A percentile compares a stretch with the other conserved stretches of the same genome.
Conservation (phyloP, 2,329 filamentous ascomycete species). For the Penicillium sp. region DNA sequence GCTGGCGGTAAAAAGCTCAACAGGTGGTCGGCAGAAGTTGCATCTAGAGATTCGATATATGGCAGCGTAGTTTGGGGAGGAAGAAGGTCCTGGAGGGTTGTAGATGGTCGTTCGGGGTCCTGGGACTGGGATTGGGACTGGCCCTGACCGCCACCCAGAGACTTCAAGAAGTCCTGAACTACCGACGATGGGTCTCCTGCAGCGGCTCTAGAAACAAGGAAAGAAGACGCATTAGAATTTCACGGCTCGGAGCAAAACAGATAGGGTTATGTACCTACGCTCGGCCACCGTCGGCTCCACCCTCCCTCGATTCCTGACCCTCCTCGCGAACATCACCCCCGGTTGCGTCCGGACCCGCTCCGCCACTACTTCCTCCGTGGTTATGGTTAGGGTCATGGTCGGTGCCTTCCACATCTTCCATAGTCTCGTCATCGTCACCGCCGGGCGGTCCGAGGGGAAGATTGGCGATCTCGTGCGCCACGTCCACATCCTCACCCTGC, state of each 20-base stretch:
- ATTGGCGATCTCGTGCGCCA: slow-evolving; percentile 65
- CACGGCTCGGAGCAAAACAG: slow-evolving; percentile 10
- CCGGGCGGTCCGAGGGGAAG: slow-evolving; percentile 50
- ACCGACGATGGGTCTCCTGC: slow-evolving; percentile 67
- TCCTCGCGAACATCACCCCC: slow-evolving; percentile 90
- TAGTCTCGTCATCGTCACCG: slow-evolving; percentile 67
- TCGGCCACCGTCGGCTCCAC: slow-evolving; percentile 94
- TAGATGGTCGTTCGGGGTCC: slow-evolving; percentile 63
- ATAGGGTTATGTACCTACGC: slow-evolving; percentile 76
- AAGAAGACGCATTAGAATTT: slow-evolving; percentile 11
- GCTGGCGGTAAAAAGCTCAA: slow-evolving; percentile 73
- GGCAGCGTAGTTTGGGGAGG: slow-evolving; percentile 72
- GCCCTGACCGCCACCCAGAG: slow-evolving; percentile 58
- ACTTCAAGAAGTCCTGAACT: slow-evolving; percentile 84
- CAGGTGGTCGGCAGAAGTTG: slow-evolving; percentile 65
- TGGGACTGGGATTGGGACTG: slow-evolving; percentile 43
- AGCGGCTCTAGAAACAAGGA: slow-evolving; percentile 51
- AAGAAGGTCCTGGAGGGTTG: slow-evolving; percentile 80
- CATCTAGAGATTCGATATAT: slow-evolving; percentile 64
- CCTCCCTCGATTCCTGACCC: slow-evolving; percentile 80
- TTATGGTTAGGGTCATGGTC: slow-evolving; percentile 57
- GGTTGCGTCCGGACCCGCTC: slow-evolving; percentile 79
- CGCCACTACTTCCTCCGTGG: slow-evolving; percentile 63
- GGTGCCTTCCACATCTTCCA: slow-evolving; percentile 68
- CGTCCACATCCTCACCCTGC: slow-evolving; percentile 83